These are phyloP conservation scores for Astraeus odoratus DNA, from an alignment of 768 basidiomycete genomes.

Conservation along the genomic window DNA sequence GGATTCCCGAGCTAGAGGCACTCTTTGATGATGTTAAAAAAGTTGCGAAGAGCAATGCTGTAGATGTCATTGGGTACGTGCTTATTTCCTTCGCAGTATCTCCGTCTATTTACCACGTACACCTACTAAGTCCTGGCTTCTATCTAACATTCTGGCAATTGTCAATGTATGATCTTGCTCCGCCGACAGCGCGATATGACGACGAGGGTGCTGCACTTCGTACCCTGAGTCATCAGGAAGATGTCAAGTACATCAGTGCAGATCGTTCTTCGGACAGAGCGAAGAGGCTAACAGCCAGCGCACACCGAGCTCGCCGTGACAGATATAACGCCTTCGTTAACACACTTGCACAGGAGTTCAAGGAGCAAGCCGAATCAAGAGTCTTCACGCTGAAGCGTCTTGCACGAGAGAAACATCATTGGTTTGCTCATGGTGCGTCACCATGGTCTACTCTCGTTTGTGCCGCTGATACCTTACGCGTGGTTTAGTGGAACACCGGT, in stretches of 20 bases:
- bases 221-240: slow-evolving; percentile 61
- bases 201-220: slow-evolving; percentile 62
- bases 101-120: slow-evolving; percentile 6
- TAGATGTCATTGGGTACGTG: slow-evolving; percentile 66
- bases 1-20: slow-evolving; percentile 67
- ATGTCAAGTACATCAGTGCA: slow-evolving; percentile 52
- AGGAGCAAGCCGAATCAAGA: slow-evolving; percentile 66
- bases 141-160: slow-evolving; percentile 97
- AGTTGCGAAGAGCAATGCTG: slow-evolving; percentile 60
- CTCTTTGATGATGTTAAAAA: slow-evolving; percentile 73
- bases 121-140: slow-evolving; percentile 66
- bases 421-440: slow-evolving; percentile 63
- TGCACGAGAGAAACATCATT: slow-evolving; percentile 69
- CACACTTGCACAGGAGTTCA: slow-evolving; percentile 60
- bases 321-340: slow-evolving; percentile 57
- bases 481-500: slow-evolving; percentile 27
- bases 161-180: slow-evolving; percentile 80
- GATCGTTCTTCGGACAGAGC: slow-evolving; percentile 65
- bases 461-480: slow-evolving; percentile 3
- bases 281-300: slow-evolving; percentile 47
- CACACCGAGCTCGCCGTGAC: slow-evolving; percentile 58
- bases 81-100: slow-evolving; percentile 3
- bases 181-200: slow-evolving; percentile 72
- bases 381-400: slow-evolving; percentile 73
- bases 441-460: background rate